Conservation (phyloP, 148 eudicot species). For the Rhododendron mucronatum region DNA sequence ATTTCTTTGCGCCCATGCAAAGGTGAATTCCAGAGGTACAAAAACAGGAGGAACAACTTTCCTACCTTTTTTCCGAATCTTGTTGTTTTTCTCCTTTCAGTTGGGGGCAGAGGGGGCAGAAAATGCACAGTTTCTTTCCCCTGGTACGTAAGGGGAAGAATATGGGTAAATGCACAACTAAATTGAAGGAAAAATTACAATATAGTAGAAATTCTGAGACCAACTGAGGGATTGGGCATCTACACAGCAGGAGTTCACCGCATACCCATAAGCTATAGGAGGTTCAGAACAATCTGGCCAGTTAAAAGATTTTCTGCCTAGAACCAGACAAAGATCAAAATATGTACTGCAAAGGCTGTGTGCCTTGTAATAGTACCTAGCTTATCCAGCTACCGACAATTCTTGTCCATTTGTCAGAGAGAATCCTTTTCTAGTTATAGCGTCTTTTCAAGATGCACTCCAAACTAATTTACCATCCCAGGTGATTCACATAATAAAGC, state of each 20-base stretch:
- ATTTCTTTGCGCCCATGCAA: not conserved
- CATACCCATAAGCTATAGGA: not conserved
- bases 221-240: not conserved
- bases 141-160: not conserved
- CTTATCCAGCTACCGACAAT: not conserved
- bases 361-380: not conserved
- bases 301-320: not conserved
- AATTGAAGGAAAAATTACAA: not conserved
- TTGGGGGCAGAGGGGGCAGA: no score
- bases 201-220: not conserved
- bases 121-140: not conserved
- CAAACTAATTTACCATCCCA: not conserved
- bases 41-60: no score
- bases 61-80: no score
- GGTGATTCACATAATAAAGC: not conserved
- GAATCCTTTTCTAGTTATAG: not conserved
- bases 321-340: not conserved
- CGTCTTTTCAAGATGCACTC: not conserved
- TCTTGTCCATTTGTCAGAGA: not conserved
- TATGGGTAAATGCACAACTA: not conserved
- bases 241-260: not conserved
- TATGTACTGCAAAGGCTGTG: not conserved
- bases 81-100: no score
- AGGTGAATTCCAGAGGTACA: no score
- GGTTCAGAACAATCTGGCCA: not conserved